Evolutionary conservation across 179 eudicot genomes (phyloP), one percentile per base, ranked within the genome.

Genomic region (Pouteria campechiana): DNA sequence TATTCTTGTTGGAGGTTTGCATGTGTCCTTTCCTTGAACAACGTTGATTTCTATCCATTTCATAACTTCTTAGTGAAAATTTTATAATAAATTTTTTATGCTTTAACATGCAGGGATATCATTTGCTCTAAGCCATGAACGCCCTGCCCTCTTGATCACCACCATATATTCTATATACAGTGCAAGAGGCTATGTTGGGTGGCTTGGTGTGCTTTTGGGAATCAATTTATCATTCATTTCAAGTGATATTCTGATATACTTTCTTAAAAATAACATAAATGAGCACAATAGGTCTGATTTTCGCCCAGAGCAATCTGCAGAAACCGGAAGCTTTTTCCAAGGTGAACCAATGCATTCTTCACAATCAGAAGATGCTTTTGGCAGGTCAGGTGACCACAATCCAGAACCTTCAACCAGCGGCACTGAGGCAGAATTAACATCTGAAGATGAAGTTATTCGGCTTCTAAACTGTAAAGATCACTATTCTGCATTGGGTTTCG

Each of bases 331-430:
- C 50, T 75, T 60, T 52, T 76, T 52, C 37, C 33, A 50, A 25
- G 50, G 72, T 31, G 80, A 71, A 40, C 45, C 73, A 24, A 50
- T 19, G 32, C 63, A 65, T 34, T 50, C 65, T 36, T 51, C 74
- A 23, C 55, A 60, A 42, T 39, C 74, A 30, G 88, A 77, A 40
- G 21, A 27, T 48, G 79, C 69, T 55, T 46, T 68, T 58, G 73
- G 64, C 35, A 65, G 55, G 32, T 52, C 84, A 50, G 64, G 57
- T 25, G 88, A 83, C 34, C 88, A 73, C 39, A 50, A 70, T 58
- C 45, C 84, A 22, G 99, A 88, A 25, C 74, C 99, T 47, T 92
- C 99, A 37, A 86, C 96, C 17, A 92, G 94, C 55, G 84, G 85
- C 55, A 54, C 62, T 60, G 94, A 87, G 65, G 63, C 79, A 49